Base-by-base conservation (phyloP, 2,329 filamentous ascomycete genomes). In the Claviceps spartinae region DNA sequence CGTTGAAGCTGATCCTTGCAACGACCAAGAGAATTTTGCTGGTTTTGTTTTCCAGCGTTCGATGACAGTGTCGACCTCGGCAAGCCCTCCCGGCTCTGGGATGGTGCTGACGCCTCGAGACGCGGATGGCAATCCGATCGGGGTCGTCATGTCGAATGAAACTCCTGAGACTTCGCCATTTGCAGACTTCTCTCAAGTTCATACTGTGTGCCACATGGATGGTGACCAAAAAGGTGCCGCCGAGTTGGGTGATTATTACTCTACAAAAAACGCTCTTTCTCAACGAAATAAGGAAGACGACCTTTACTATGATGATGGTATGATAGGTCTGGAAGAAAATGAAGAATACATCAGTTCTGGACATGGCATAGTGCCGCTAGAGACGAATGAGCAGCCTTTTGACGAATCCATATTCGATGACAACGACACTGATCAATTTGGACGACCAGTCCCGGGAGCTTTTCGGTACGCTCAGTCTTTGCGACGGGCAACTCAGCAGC, bases 321-420 rank as follows among this genome's bases (percentile, higher is more conserved):
- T 80, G 57, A 72, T 76, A 14, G 74, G 53, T 66, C 78, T 60
- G 51, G 68, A 72, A 42, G 62, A 64, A 20, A 69, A 70, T 22
- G 45, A 37, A 26, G 22, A 34, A 34, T 34, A 44, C 9, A 9
- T 14, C 50, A 75, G 77, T 58, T 70, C 72, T 7, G 72, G 70
- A 52, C 70, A 72, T 48, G 68, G 73, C 3, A 71, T 66, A 26
- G 61, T 60, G 4, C 59, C 59, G 43, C 62, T 62, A 13, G 63
- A 75, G 53, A 73, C 72, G 18, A 77, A 83, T 30, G 72, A 72
- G 1, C 69, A 71, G 0, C 71, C 76, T 1, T 87, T 88, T 62
- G 83, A 88, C 55, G 85, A 88, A 62, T 83, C 81, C 5, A 75
- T 87, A 14, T 88, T 88, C 60, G 85, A 88, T 57, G 73, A 81